These are phyloP conservation scores for Populus hybrid DNA, from an alignment of 441 rosid species.

Conservation along the genomic window DNA sequence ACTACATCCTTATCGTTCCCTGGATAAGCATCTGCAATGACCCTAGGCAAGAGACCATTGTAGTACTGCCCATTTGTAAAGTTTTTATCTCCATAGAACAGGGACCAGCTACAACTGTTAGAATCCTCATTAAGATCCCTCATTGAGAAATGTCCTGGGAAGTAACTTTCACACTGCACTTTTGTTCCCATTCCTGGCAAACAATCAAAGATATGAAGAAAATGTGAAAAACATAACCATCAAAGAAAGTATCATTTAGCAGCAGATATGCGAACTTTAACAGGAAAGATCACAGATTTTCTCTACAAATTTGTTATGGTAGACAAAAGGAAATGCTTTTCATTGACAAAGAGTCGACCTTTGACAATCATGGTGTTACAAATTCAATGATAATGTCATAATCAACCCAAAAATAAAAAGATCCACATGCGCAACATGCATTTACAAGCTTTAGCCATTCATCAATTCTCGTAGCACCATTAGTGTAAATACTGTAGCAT, in stretches of 20 bases:
- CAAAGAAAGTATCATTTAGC: neutral
- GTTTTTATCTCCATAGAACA: slow-evolving; percentile 48
- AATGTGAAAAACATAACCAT: slow-evolving; percentile 10
- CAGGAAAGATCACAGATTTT: neutral
- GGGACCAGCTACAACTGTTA: slow-evolving; percentile 74
- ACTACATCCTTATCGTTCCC: slow-evolving; percentile 58
- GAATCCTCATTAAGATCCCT: slow-evolving; percentile 84
- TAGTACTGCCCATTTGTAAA: slow-evolving; percentile 55
- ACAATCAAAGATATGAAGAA: slow-evolving; percentile 10
- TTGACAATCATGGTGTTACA: neutral
- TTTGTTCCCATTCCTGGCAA: slow-evolving; percentile 86
- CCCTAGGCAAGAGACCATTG: slow-evolving; percentile 50
- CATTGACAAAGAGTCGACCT: neutral
- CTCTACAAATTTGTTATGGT: neutral
- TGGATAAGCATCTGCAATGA: slow-evolving; percentile 42
- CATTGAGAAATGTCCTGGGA: slow-evolving; percentile 70
- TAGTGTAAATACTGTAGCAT: neutral
- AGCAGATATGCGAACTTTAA: neutral
- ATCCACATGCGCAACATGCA: neutral
- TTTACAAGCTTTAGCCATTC: neutral
- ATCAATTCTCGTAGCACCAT: neutral
- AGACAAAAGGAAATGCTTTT: neutral
- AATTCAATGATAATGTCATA: neutral
- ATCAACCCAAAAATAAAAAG: neutral
- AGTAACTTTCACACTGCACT: slow-evolving; percentile 67